Conservation (phyloP, 2,329 filamentous ascomycete genomes). For the Pseudocercospora cruenta region DNA sequence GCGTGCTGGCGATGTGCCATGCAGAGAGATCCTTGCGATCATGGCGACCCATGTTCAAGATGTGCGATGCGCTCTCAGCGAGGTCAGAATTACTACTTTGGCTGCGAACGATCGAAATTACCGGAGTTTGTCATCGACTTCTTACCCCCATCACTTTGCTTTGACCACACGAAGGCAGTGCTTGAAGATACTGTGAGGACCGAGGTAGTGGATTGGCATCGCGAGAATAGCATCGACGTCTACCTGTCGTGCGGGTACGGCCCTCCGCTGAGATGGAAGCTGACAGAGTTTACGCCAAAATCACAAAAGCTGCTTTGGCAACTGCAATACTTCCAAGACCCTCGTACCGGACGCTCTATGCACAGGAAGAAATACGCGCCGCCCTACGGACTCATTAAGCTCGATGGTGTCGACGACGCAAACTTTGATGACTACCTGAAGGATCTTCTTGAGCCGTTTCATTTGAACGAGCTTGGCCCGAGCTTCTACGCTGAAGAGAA, state of each 20-base stretch:
- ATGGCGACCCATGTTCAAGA: conserved; percentile 34
- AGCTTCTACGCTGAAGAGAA: conserved; percentile 52
- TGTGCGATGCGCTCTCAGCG: conserved; percentile 42
- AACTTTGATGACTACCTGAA: conserved; percentile 52
- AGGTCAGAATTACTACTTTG: conserved; percentile 45
- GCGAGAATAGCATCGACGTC: conserved; percentile 44
- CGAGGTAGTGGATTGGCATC: conserved; percentile 41
- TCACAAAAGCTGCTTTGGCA: conserved; percentile 46
- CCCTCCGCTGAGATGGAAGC: conserved; percentile 48
- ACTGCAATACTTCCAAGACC: conserved; percentile 48
- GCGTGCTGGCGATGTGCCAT: conserved; percentile 55
- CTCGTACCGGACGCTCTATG: conserved; percentile 32
- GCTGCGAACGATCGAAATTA: conserved; percentile 52
- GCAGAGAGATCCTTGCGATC: conserved; percentile 50
- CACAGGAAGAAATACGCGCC: conserved; percentile 46
- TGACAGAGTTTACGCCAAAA: conserved; percentile 52
- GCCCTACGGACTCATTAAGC: conserved; percentile 50
- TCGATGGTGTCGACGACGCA: conserved; percentile 49
- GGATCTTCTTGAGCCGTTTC: conserved; percentile 44
- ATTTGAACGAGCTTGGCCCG: conserved; percentile 47
- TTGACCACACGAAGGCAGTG: conserved; percentile 45
- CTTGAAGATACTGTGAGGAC: conserved; percentile 46
- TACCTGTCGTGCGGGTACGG: conserved; percentile 49
- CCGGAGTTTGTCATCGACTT: conserved; percentile 49
- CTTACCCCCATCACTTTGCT: conserved; percentile 38